phyloP scores from a whole-genome alignment of 345 rosid genomes.

The Salix viminalis region DNA sequence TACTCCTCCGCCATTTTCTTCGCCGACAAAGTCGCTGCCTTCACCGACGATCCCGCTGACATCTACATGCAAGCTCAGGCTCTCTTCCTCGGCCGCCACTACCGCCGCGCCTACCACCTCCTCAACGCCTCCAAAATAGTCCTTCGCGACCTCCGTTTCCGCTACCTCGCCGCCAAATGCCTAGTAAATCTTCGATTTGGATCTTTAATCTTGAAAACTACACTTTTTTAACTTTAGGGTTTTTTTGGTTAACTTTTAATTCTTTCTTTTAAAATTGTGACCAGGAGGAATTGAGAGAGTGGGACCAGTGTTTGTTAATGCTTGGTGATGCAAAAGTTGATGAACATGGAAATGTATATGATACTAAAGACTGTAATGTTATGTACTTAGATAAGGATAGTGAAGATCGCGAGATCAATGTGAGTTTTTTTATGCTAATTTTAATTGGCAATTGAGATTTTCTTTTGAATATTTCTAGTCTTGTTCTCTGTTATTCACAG shows the following conservation, averaged over 20 bases:
- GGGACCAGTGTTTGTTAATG: constrained; percentile 92
- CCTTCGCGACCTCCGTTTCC: constrained; percentile 91
- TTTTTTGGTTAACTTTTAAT: not conserved
- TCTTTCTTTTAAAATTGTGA: not conserved
- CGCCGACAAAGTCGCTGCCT: constrained; percentile 82
- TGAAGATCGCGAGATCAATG: constrained; percentile 93
- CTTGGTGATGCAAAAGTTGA: constrained; percentile 88
- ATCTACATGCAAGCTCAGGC: constrained; percentile 95
- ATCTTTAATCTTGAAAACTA: not conserved
- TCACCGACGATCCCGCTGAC: constrained; percentile 78
- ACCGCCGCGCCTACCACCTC: constrained; percentile 92
- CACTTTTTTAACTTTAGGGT: not conserved
- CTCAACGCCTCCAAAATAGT: constrained; percentile 86
- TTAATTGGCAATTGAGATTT: not conserved
- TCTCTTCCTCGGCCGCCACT: constrained; percentile 86
- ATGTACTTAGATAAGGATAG: constrained; percentile 84
- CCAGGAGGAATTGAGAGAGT: constrained; percentile 92
- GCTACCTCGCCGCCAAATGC: constrained; percentile 96
- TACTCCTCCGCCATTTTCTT: constrained; percentile 97
- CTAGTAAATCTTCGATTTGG: constrained; percentile 38
- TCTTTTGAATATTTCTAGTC: not conserved
- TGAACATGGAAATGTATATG: constrained; percentile 74
- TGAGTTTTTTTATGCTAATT: constrained; percentile 20
- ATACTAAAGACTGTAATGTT: constrained; percentile 53
- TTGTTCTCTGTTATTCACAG: not conserved